Percentiles rank a stretch among this genome's conserved stretches.
These are phyloP conservation scores for Poa pratensis DNA, from an alignment of 176 grass and related monocot genomes.

Conservation along the genomic window DNA sequence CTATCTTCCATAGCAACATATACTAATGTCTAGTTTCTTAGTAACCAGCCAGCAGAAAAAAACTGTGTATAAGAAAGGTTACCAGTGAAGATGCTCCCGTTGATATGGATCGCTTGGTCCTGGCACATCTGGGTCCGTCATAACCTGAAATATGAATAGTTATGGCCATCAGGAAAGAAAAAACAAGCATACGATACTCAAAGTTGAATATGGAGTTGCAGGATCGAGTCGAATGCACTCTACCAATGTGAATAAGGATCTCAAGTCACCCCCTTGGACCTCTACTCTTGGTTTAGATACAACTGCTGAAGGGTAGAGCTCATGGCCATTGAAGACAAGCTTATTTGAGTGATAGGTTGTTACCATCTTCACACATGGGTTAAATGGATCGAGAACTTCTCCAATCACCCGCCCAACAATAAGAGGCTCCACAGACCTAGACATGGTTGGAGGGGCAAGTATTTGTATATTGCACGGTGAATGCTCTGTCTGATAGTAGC, in stretches of 20 bases:
- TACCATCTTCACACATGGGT: slow-evolving; percentile 76
- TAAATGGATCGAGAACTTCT: slow-evolving; percentile 90
- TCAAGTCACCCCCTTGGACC: slow-evolving; percentile 71
- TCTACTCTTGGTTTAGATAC: slow-evolving; percentile 73
- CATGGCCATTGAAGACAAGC: slow-evolving; percentile 82
- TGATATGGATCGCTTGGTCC: slow-evolving; percentile 94
- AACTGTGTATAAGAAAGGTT: slow-evolving; percentile 38
- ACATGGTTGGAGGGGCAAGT: slow-evolving; percentile 49
- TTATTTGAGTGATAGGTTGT: slow-evolving; percentile 84
- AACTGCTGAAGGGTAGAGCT: slow-evolving; percentile 83
- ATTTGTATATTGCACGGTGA: slow-evolving; percentile 41
- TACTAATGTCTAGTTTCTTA: slow-evolving; percentile 23
- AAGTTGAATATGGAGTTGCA: background rate
- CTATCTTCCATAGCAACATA: slow-evolving; percentile 35
- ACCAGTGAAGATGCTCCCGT: slow-evolving; percentile 95
- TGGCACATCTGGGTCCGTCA: slow-evolving; percentile 96
- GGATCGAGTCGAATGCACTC: slow-evolving; percentile 3
- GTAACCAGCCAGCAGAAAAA: slow-evolving; percentile 17
- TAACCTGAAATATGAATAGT: slow-evolving; percentile 63
- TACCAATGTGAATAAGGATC: slow-evolving; percentile 96
- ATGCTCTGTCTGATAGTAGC: slow-evolving; percentile 26
- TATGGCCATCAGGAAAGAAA: slow-evolving; percentile 24
- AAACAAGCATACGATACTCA: background rate
- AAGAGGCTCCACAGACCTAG: slow-evolving; percentile 74
- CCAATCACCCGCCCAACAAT: slow-evolving; percentile 82